A percentile compares a stretch with the other conserved stretches of the same genome.
Evolutionary conservation across 1,284 basidiomycete genomes (phyloP).

Genomic region (Tilletia caries): DNA sequence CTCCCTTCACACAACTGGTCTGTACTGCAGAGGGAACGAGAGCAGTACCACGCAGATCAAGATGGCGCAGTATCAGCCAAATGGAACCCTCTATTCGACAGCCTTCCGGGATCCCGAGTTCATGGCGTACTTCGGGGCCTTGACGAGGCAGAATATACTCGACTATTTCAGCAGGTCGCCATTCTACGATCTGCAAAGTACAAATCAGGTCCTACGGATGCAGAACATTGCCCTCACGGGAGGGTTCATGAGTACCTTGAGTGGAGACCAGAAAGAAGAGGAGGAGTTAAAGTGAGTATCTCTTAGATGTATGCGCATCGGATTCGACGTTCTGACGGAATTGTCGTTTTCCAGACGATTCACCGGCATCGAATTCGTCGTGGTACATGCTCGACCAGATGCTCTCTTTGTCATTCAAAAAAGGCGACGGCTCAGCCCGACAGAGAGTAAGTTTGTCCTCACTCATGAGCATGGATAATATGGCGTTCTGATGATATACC

Average conservation of each 20-base stretch:
- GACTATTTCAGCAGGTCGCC: constrained; percentile 47
- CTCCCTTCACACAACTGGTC: too few species aligned
- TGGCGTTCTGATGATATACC: not conserved
- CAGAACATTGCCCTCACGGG: constrained; percentile 39
- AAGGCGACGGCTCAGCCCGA: constrained; percentile 28
- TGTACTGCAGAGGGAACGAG: too few species aligned
- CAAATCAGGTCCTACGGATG: constrained; percentile 51
- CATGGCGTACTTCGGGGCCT: constrained; percentile 14
- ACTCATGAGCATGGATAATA: not conserved
- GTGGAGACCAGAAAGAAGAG: constrained; percentile 21
- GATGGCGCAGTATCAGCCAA: not conserved
- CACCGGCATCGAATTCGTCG: constrained; percentile 43
- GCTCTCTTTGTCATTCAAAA: constrained; percentile 44
- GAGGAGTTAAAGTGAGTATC: constrained; percentile 28
- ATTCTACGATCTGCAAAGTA: constrained; percentile 46
- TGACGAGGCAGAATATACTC: constrained; percentile 40
- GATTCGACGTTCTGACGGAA: not conserved
- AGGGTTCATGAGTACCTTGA: constrained; percentile 14
- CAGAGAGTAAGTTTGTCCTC: constrained; percentile 2
- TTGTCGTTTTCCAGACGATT: constrained; percentile 25
- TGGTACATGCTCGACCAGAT: constrained; percentile 32
- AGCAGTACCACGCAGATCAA: too few species aligned
- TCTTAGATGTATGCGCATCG: too few species aligned
- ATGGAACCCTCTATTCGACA: not conserved
- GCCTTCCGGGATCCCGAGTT: constrained; percentile 14